Base-by-base conservation (phyloP, 2,329 filamentous ascomycete genomes). In the Epichloe uncinata region DNA sequence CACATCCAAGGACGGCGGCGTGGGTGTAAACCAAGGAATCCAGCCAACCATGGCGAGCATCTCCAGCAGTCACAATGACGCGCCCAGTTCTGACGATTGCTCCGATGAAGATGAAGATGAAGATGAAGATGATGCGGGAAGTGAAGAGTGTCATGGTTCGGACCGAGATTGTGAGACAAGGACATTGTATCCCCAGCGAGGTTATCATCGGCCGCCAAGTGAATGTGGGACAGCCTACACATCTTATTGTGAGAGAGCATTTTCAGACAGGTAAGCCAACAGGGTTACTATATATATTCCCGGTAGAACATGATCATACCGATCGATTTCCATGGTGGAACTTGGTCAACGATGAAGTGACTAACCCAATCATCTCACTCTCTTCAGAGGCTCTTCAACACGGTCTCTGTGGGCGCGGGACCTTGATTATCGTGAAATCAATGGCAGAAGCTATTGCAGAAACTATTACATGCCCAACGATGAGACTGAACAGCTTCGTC, bases 381-480 rank as follows among this genome's bases (percentile, higher is more conserved):
- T 18, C 45, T 33, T 47, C 42, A 71, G 69, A 49, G 66, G 65
- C 51, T 66, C 68, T 1, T 71, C 73, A 12, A 75, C 72, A 16
- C 66, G 71, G 45, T 75, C 73, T n/a, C 59, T 75, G 46, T 73
- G 69, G 59, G 70, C 70, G 40, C 62, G 66, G 51, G 73, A 75
- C 53, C 68, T 83, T 34, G 73, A 79, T 58, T 75, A 77, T 54
- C 68, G 77, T 49, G 67, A 75, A 53, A 79, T 84, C 54, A 75
- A 84, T 63, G 78, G 73, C 42, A 76, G 81, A 20, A 73, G 82
- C 55, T 82, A 80, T 59, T 81, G 81, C 58, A 69, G 75, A 35
- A 70, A 72, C 35, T 84, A 83, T 58, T 79, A 72, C 61, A 81
- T 84, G 73, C 81, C 81, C 13, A 83, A 82, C 61, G 81, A 84